Percentiles rank a stretch among this genome's conserved stretches.
Conservation (phyloP, 129 eudicot species). For the Ambrosia trifida region DNA sequence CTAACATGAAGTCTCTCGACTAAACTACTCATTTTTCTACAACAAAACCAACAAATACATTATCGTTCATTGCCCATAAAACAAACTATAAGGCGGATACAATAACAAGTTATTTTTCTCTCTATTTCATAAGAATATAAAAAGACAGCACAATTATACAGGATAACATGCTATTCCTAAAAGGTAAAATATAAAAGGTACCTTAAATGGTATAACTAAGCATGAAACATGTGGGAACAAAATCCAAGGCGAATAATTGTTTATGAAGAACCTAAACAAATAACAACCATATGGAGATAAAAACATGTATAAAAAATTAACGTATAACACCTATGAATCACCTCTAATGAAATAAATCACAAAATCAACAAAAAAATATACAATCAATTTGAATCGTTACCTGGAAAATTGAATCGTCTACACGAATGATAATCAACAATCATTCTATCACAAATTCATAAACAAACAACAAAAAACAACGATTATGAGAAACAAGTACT, state of each 20-base stretch:
- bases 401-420: too few relatives aligned
- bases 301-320: too few relatives aligned
- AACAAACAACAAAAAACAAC: too few relatives aligned
- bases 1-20: slow-evolving; percentile 97
- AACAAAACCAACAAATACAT: slow-evolving; percentile 18
- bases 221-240: not conserved
- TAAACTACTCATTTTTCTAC: slow-evolving; percentile 83
- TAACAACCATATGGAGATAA: too few relatives aligned
- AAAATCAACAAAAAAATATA: too few relatives aligned
- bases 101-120: not conserved
- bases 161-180: not conserved
- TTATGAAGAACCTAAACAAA: too few relatives aligned
- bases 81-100: slow-evolving; percentile 1
- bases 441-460: too few relatives aligned
- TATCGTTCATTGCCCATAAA: not conserved
- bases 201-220: not conserved
- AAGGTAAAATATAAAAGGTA: not conserved
- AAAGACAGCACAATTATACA: not conserved
- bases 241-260: not conserved
- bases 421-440: too few relatives aligned
- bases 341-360: too few relatives aligned
- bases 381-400: too few relatives aligned
- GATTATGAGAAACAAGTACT: too few relatives aligned
- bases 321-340: too few relatives aligned
- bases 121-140: not conserved